These are phyloP conservation scores for Aspergillus awamori DNA, from an alignment of 2,329 filamentous ascomycete species.

Conservation along the genomic window DNA sequence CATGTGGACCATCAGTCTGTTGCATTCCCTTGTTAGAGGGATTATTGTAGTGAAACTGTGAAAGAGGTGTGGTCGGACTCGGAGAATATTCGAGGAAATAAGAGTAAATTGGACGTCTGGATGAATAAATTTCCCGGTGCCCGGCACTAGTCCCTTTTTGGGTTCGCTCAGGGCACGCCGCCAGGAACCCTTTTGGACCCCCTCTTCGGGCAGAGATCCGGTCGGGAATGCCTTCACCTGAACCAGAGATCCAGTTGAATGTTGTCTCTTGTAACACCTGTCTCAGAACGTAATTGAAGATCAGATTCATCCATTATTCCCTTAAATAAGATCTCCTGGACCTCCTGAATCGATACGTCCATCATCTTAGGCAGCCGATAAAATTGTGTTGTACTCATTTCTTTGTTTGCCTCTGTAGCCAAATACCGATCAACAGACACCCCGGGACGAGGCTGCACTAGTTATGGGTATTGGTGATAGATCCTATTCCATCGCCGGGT, in stretches of 20 bases:
- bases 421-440: background rate
- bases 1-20: too few relatives aligned
- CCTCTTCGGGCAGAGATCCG: too few relatives aligned
- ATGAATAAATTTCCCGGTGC: background rate
- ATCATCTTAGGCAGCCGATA: background rate
- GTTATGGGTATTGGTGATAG: background rate
- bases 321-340: too few relatives aligned
- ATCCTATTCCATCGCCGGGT: background rate
- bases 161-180: background rate
- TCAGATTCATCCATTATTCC: too few relatives aligned
- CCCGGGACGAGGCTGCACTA: background rate
- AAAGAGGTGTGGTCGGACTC: too few relatives aligned
- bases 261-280: too few relatives aligned
- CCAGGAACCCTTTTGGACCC: background rate
- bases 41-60: too few relatives aligned
- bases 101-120: background rate
- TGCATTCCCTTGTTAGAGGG: too few relatives aligned
- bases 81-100: too few relatives aligned
- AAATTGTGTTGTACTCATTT: background rate
- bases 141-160: background rate
- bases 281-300: too few relatives aligned
- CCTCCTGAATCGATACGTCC: background rate
- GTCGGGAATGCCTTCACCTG: too few relatives aligned
- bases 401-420: background rate
- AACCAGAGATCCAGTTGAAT: too few relatives aligned